These are phyloP conservation scores for Cutaneotrichosporon curvatum DNA, from an alignment of 1,284 basidiomycete genomes.

Conservation along the genomic window DNA sequence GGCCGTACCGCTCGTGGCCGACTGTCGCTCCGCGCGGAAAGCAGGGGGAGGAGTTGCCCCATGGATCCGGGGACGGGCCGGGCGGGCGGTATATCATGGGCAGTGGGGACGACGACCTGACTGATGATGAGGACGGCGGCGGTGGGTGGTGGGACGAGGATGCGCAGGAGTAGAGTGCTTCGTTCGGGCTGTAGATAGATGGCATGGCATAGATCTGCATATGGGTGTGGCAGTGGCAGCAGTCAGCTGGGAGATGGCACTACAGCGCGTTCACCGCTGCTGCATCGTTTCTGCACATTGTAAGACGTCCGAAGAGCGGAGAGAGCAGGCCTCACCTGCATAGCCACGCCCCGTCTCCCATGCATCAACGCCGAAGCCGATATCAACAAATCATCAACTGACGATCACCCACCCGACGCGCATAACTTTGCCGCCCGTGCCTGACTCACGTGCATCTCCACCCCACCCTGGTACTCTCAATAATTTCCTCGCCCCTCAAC, in stretches of 20 bases:
- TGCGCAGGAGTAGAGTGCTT: not conserved
- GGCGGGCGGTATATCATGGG: slow-evolving; percentile 46
- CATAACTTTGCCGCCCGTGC: too few species aligned
- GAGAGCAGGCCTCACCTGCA: too few species aligned
- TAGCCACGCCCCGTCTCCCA: too few species aligned
- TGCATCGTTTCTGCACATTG: too few species aligned
- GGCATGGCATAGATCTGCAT: not conserved
- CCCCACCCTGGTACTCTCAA: not conserved
- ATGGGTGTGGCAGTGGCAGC: not conserved
- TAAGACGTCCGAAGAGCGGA: too few species aligned
- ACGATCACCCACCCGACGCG: too few species aligned
- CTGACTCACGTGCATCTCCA: not conserved
- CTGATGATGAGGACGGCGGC: slow-evolving; percentile 21
- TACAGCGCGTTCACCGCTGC: too few species aligned
- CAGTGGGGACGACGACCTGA: slow-evolving; percentile 19
- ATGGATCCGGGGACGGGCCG: slow-evolving; percentile 50
- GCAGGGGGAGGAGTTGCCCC: not conserved
- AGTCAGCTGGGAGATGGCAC: not conserved
- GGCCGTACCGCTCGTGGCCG: slow-evolving; percentile 22
- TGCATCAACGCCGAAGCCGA: not conserved
- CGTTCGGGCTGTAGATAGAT: not conserved
- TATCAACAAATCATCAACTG: too few species aligned
- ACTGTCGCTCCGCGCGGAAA: not conserved
- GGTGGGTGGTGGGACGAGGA: slow-evolving; percentile 15
- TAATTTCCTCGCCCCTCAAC: too few species aligned